Evolutionary conservation across 2,329 filamentous ascomycete species (phyloP), one percentile per base, ranked within the genome.

Genomic region (Xylogone sp.): DNA sequence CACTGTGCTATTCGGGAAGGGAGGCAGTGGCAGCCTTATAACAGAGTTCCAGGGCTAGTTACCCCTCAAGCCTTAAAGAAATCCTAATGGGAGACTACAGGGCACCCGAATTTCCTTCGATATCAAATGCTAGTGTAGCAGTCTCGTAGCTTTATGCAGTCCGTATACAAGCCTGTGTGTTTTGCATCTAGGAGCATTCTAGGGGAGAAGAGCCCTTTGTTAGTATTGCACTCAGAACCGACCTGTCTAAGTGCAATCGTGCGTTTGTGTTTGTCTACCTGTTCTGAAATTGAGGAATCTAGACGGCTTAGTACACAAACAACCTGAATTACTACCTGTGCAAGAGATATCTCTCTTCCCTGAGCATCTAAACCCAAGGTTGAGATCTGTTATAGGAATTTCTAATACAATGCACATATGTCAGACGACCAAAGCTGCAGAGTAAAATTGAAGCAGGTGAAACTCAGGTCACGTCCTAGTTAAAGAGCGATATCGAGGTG

Each of bases 261-360:
- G 64, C 72, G 75, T 76, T 78, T 78, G 75, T 70, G 61, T 62
- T 58, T 62, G 68, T 58, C 72, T 72, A 76, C 74, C 74, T 67
- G 72, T 77, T 75, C 57, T 58, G 53, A 59, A 56, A 53, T 63
- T 66, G 62, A 66, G 67, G 65, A 68, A 39, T 13, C 34, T 16
- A 16, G 10, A 16, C 13, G n/a, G 34, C 27, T 13, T 16, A 39
- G n/a, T 39, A 39, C n/a, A 39, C 34, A 39, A 39, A 39, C 34
- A 39, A 16, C n/a, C 10, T 16, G n/a, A 16, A 39, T 16, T 18
- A 13, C n/a, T 39, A 16, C 34, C n/a, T 39, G 34, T 39, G 6
- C 57, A 48, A 42, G 56, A 21, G 54, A 29, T 27, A 46, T 24
- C 16, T 27, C 22, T 46, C n/a, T 21, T 16, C n/a, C 34, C 5